Evolutionary conservation across 202 grass and related monocot species (phyloP), one percentile per base, ranked within the genome.

Genomic region (Dendrocalamus latiflorus): DNA sequence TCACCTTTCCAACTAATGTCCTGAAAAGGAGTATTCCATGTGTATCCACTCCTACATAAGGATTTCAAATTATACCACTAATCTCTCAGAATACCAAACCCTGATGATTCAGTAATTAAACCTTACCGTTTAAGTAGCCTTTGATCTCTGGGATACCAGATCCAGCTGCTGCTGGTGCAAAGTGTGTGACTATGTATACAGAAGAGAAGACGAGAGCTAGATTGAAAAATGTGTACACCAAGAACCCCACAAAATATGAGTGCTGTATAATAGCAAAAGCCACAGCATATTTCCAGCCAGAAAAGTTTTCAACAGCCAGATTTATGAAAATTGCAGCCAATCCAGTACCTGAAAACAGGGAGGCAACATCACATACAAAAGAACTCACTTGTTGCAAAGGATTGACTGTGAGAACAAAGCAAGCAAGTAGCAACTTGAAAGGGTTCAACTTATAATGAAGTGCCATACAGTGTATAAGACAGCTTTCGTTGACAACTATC

Each of bases 111-210:
- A 38, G 56, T 67, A 50, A 69, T 60, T 61, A 56, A 79, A 77
- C 37, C 37, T 84, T 95, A 98, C 96, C 96, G 68, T 98, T 98
- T 90, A 98, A 79, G 83, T 98, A 98, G 79, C 96, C 96, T 89
- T 98, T 98, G 64, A 98, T 98, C 88, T 98, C 95, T 43, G 96
- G 96, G 65, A 98, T 98, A 81, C 95, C 95, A 87, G 95, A 98
- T 85, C 95, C 95, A 86, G 93, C 95, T 78, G 95, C 96, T 41
- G 96, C 96, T 88, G 96, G 93, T 78, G 96, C 93, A 65, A 93
- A 98, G 48, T 89, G 79, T 86, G 96, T 98, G 47, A 98, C 70
- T 53, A 98, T 95, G 86, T 91, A 90, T 42, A 95, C 96, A 65
- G 96, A 98, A 86, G 93, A 92, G 67, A 95, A 93, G 50, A 98